Conservation (phyloP, 805 yeast genomes). For the Candida awuae region DNA sequence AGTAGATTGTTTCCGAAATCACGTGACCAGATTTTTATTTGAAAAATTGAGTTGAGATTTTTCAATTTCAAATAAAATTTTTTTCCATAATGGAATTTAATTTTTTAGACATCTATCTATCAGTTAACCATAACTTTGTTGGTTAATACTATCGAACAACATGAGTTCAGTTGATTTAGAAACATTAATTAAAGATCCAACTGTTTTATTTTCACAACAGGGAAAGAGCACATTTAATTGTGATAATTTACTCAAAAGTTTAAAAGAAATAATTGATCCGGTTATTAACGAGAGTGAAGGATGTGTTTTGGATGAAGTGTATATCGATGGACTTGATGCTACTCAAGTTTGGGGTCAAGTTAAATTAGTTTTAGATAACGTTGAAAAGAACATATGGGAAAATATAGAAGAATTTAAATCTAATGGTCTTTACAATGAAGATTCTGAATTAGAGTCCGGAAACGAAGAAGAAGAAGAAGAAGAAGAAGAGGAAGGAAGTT, state of each 20-base stretch:
- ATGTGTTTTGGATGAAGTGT: slow-evolving; percentile 68
- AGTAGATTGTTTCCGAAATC: too few relatives aligned
- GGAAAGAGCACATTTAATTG: slow-evolving; percentile 3
- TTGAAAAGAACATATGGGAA: slow-evolving; percentile 52
- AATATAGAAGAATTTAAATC: slow-evolving; percentile 46
- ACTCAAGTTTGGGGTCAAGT: slow-evolving; percentile 92
- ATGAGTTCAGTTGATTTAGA: slow-evolving; percentile 3
- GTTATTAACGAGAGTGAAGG: slow-evolving; percentile 34
- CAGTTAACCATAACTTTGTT: not conserved
- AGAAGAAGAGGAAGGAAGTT: slow-evolving; percentile 23
- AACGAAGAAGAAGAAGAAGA: slow-evolving; percentile 21
- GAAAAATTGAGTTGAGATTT: too few relatives aligned
- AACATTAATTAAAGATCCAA: slow-evolving; percentile 10
- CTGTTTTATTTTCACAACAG: slow-evolving; percentile 3
- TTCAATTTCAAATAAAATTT: too few relatives aligned
- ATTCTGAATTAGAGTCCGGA: too few relatives aligned
- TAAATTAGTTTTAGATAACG: slow-evolving; percentile 73
- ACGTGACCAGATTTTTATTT: too few relatives aligned
- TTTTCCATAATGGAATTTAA: not conserved
- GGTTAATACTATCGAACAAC: not conserved
- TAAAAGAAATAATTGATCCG: slow-evolving; percentile 13
- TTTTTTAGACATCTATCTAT: not conserved
- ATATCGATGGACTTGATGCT: slow-evolving; percentile 80
- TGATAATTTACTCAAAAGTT: slow-evolving; percentile 8
- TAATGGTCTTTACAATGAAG: slow-evolving; percentile 16